Evolutionary conservation across 345 rosid genomes (phyloP).

Genomic region (Turnera subulata): DNA sequence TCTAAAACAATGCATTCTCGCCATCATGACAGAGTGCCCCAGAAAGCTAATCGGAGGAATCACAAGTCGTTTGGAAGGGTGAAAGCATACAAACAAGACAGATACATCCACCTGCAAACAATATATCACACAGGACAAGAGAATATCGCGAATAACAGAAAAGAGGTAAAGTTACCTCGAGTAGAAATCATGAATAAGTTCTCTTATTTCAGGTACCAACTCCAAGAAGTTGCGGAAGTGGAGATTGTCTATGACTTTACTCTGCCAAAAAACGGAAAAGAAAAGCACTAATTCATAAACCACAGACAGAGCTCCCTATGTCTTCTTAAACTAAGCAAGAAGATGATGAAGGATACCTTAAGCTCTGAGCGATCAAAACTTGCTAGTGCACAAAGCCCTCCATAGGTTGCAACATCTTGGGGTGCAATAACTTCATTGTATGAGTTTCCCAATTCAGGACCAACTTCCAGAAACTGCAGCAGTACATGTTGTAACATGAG

Average conservation of each 20-base stretch:
- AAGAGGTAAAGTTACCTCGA: slow-evolving; percentile 64
- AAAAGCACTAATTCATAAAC: slow-evolving; percentile 21
- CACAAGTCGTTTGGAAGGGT: too few relatives aligned
- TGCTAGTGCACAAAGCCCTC: slow-evolving; percentile 98
- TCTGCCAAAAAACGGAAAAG: slow-evolving; percentile 44
- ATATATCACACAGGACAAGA: too few relatives aligned
- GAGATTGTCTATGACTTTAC: slow-evolving; percentile 87
- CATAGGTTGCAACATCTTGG: slow-evolving; percentile 97
- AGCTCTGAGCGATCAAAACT: slow-evolving; percentile 92
- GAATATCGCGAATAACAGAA: too few relatives aligned
- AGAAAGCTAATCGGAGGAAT: too few relatives aligned
- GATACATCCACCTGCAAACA: too few relatives aligned
- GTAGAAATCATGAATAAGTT: slow-evolving; percentile 92
- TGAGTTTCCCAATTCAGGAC: slow-evolving; percentile 79
- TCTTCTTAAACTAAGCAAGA: neutral
- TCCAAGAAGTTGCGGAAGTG: slow-evolving; percentile 94
- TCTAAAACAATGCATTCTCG: neutral
- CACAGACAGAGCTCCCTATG: neutral
- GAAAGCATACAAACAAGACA: neutral
- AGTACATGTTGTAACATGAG: slow-evolving; percentile 1
- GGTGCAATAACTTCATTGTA: slow-evolving; percentile 94
- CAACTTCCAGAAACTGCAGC: slow-evolving; percentile 86
- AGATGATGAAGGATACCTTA: slow-evolving; percentile 47
- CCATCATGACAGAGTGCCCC: neutral
- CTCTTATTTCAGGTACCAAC: slow-evolving; percentile 97